Base-by-base conservation (phyloP, 257 asterid species). In the Anisodus tanguticus region DNA sequence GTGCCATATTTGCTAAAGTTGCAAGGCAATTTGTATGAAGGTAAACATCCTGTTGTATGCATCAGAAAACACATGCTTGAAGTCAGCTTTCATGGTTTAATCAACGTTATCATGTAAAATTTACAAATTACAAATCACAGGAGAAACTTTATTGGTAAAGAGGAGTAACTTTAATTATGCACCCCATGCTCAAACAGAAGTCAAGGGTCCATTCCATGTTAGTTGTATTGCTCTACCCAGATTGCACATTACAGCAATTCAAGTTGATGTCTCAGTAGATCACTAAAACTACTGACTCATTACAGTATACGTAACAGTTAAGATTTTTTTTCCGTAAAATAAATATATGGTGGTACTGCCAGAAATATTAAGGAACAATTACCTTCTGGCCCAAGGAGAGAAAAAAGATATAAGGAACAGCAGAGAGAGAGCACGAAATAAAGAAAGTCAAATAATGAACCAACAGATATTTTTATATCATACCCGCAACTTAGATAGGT, bases 1-100 rank as follows among this genome's bases (percentile, higher is more conserved):
- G 97, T 81, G 98, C 97, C 97, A 95, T 94, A 85, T 95, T 95
- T 60, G 98, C 95, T 93, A 95, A 89, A 62, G 93, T 92, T 85
- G 97, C 99, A 81, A 95, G 96, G 85, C 98, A 94, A 87, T 93
- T 94, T 9, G 99, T 94, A 86, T 91, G 98, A 82, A 95, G 98
- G 91, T 92, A 95, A 86, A 95, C 88, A 89, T 95, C 99, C 98
- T 95, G 97, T 86, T 83, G 45, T 59, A 85, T 84, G 83, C 70
- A 83, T 87, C 80, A 87, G 81, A 84, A 68, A 71, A 70, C 59
- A 16, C 31, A 59, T 37, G 58, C 45, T 63, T 84, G 26, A 22
- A 76, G 31, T 60, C 47, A 3, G 86, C 43, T 53, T 31, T 77
- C 63, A 31, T 15, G 47, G 81, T 77, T 53, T 35, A 26, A 77